These are phyloP conservation scores for Umbelopsis isabellina DNA, from an alignment of 192 early-diverging fungal genomes.

Conservation along the genomic window DNA sequence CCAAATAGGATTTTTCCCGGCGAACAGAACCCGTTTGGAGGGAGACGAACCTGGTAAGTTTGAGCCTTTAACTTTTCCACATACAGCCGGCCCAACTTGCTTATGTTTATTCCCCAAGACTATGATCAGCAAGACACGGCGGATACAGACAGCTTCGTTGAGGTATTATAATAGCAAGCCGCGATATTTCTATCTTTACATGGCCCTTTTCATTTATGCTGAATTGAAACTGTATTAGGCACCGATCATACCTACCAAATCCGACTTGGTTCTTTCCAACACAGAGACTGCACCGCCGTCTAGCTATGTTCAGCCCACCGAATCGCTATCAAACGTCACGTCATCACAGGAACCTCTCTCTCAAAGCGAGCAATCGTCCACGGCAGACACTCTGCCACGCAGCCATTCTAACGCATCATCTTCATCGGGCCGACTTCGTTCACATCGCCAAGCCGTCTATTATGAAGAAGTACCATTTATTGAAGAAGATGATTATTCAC, in stretches of 20 bases:
- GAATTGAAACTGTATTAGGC: too few species aligned
- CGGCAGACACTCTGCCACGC: background rate
- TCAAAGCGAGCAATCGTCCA: background rate
- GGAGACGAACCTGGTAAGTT: background rate
- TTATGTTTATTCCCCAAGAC: background rate
- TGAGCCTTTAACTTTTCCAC: background rate
- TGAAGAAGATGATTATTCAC: background rate
- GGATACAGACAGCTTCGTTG: background rate
- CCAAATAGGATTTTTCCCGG: slow-evolving; percentile 44
- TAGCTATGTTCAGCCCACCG: background rate
- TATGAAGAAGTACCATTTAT: slow-evolving; percentile 1
- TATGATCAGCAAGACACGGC: background rate
- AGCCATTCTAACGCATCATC: background rate
- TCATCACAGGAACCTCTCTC: background rate
- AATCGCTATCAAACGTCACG: background rate
- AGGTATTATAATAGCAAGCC: background rate
- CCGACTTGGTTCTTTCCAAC: too few species aligned
- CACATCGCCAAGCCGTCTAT: slow-evolving; percentile 11
- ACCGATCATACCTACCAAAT: too few species aligned
- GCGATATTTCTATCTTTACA: too few species aligned
- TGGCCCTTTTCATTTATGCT: too few species aligned
- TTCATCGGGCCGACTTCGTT: background rate
- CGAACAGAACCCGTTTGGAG: slow-evolving; percentile 36
- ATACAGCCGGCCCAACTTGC: background rate
- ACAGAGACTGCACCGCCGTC: too few species aligned